phyloP scores from a whole-genome alignment of 352 stramenopile genomes.

The Globisporangium solare region DNA sequence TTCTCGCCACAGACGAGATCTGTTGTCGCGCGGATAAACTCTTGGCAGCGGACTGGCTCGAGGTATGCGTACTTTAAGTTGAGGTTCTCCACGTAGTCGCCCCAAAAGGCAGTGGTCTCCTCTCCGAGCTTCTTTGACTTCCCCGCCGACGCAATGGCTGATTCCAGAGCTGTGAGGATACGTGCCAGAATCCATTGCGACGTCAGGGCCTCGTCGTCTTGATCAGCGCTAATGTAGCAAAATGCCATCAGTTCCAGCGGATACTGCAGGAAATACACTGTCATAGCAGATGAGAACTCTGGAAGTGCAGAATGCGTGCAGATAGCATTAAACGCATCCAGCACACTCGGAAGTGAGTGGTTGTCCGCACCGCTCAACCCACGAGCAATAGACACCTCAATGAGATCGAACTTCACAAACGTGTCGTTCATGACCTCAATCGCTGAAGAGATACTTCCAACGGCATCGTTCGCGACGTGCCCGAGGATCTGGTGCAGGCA shows the following conservation, averaged over 20 bases:
- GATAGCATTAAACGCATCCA: conserved; percentile 18
- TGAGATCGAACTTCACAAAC: conserved; percentile 32
- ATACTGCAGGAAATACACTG: conserved; percentile 34
- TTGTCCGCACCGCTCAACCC: conserved; percentile 4
- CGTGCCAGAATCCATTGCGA: conserved; percentile 5
- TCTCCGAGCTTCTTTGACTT: background rate
- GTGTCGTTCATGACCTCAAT: conserved; percentile 31
- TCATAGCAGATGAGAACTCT: conserved; percentile 18
- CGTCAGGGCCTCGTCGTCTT: background rate
- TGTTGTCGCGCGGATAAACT: conserved; percentile 7
- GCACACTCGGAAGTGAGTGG: conserved; percentile 12
- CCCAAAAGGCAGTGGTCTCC: conserved; percentile 9
- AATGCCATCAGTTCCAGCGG: conserved; percentile 38
- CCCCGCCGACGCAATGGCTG: background rate
- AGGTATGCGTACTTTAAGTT: conserved; percentile 48
- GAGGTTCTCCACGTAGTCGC: conserved; percentile 34
- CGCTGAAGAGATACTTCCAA: conserved; percentile 16
- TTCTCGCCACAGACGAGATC: background rate
- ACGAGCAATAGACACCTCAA: conserved; percentile 23
- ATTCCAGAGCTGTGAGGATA: conserved; percentile 4
- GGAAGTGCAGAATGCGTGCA: conserved; percentile 10
- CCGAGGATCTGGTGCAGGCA: conserved; percentile 21
- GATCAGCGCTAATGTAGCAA: conserved; percentile 21
- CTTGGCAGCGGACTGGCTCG: conserved; percentile 21
- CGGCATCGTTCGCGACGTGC: background rate